Percentiles rank a stretch among this genome's conserved stretches.
These are phyloP conservation scores for Russula dissimulans DNA, from an alignment of 768 basidiomycete genomes.

Conservation along the genomic window DNA sequence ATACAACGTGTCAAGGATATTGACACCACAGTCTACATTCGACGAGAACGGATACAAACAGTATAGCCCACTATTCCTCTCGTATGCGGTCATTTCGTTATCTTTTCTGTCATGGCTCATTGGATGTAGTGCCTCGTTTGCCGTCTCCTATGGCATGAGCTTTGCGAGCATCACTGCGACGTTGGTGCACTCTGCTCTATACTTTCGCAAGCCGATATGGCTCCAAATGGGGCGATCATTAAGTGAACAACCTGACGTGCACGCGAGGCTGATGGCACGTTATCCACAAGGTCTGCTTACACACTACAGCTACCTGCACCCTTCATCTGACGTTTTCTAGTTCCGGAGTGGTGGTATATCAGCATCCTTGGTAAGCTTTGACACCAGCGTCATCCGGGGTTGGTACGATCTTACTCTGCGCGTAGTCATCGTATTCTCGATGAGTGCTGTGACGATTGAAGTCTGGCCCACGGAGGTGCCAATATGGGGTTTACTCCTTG, in stretches of 20 bases:
- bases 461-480: constrained; percentile 61
- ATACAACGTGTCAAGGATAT: constrained; percentile 35
- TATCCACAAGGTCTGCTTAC: constrained; percentile 34
- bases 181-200: constrained; percentile 37
- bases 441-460: constrained; percentile 50
- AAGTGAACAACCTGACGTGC: constrained; percentile 42
- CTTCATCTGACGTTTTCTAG: constrained; percentile 19
- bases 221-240: constrained; percentile 35
- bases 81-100: constrained; percentile 44
- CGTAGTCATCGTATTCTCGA: constrained; percentile 52
- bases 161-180: constrained; percentile 40
- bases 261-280: constrained; percentile 40
- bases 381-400: background rate
- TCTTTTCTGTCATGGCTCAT: constrained; percentile 33
- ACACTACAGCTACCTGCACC: background rate
- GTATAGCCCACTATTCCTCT: constrained; percentile 39
- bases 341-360: constrained; percentile 47
- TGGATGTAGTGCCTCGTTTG: constrained; percentile 43
- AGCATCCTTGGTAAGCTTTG: constrained; percentile 29
- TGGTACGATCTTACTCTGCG: constrained; percentile 13
- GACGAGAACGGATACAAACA: constrained; percentile 31
- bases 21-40: constrained; percentile 30
- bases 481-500: constrained; percentile 55
- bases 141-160: constrained; percentile 71
- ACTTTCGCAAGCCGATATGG: constrained; percentile 37